A percentile compares a stretch with the other conserved stretches of the same genome.
Conservation (phyloP, 2,329 filamentous ascomycete genomes). For the Neofusicoccum kwambonambiense region DNA sequence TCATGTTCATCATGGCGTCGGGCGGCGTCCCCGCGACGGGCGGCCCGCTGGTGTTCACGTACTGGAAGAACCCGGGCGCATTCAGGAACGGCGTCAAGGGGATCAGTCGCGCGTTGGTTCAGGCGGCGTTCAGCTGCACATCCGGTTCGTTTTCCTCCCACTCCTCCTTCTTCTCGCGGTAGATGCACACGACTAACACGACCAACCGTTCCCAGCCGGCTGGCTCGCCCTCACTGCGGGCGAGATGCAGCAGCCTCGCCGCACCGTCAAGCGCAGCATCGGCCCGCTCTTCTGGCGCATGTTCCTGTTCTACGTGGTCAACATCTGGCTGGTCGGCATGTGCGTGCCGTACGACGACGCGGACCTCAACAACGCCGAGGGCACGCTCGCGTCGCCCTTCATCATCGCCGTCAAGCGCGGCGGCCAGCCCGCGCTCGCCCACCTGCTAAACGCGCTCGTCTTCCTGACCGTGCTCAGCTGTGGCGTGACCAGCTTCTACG, state of each 20-base stretch:
- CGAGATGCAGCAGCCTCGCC: constrained; percentile 36
- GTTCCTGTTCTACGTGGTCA: constrained; percentile 53
- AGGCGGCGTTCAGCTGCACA: constrained; percentile 38
- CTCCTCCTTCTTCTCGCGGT: constrained; percentile 24
- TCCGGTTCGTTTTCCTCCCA: constrained; percentile 39
- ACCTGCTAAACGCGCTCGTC: constrained; percentile 73
- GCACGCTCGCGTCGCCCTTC: constrained; percentile 36
- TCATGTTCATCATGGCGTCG: constrained; percentile 27
- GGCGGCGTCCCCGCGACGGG: constrained; percentile 33
- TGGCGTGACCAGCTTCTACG: constrained; percentile 35
- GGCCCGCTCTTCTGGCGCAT: constrained; percentile 55
- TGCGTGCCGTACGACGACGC: constrained; percentile 57
- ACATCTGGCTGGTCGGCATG: constrained; percentile 58
- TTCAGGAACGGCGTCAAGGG: constrained; percentile 21
- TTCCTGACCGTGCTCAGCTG: constrained; percentile 37
- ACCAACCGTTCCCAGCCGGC: constrained; percentile 40
- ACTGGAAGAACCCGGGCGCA: constrained; percentile 26
- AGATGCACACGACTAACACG: constrained; percentile 30
- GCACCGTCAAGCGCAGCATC: constrained; percentile 53
- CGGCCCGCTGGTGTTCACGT: constrained; percentile 34
- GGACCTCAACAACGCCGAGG: constrained; percentile 42
- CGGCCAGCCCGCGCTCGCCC: constrained; percentile 65
- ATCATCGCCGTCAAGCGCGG: constrained; percentile 70
- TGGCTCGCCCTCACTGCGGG: constrained; percentile 36
- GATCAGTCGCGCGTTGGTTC: constrained; percentile 34